A percentile compares a stretch with the other conserved stretches of the same genome.
Conservation (phyloP, 148 eudicot genomes). For the Amaranthus palmeri region DNA sequence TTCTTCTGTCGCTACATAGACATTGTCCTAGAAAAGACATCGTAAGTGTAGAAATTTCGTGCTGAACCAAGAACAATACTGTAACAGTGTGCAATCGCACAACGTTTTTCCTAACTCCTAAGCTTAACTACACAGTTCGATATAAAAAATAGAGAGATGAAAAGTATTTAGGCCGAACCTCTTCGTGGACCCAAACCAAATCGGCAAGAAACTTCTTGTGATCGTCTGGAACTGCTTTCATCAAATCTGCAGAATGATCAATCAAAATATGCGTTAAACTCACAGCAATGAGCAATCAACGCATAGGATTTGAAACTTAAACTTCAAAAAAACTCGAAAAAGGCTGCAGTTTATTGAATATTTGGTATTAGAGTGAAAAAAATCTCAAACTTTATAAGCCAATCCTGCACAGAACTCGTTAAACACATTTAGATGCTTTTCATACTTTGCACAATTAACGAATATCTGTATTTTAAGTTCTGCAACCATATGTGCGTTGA, state of each 20-base stretch:
- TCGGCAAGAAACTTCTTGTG: slow-evolving; percentile 90
- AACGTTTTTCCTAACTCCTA: neutral
- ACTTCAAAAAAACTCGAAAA: too few relatives aligned
- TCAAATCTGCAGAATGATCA: slow-evolving; percentile 46
- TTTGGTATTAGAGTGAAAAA: too few relatives aligned
- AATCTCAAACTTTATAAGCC: too few relatives aligned
- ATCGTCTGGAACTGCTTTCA: slow-evolving; percentile 75
- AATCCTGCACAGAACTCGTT: too few relatives aligned
- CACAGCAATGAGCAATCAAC: neutral
- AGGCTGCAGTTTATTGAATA: too few relatives aligned
- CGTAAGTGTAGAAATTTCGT: neutral
- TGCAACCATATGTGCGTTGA: too few relatives aligned
- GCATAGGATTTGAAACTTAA: too few relatives aligned
- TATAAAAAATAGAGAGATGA: neutral
- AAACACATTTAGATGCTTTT: too few relatives aligned
- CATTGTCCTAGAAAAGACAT: slow-evolving; percentile 49
- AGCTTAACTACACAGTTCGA: neutral
- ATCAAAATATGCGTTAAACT: neutral
- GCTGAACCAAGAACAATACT: neutral
- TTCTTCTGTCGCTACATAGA: slow-evolving; percentile 52
- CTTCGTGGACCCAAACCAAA: slow-evolving; percentile 92
- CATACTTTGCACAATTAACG: too few relatives aligned
- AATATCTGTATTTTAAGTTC: too few relatives aligned
- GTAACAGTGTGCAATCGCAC: neutral
- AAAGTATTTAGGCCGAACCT: slow-evolving; percentile 39